Base-by-base conservation (phyloP, 1,284 basidiomycete genomes). In the Pascua guehoae region DNA sequence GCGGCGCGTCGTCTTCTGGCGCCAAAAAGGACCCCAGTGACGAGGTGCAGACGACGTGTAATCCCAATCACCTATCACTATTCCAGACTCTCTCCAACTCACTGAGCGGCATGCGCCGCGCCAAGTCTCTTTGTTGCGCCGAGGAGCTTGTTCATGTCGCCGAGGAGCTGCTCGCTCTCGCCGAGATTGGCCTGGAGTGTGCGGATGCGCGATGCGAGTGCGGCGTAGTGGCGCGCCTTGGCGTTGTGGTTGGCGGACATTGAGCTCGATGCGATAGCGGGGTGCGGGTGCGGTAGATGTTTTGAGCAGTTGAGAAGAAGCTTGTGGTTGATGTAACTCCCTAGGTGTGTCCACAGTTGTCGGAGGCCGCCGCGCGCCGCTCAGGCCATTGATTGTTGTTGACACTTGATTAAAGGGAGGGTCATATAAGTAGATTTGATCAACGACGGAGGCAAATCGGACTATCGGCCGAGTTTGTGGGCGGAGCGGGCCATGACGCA, bases 211-310 rank as follows among this genome's bases (percentile, higher is more conserved):
- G 70, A 68, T 0, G 74, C 62, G 37, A 78, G 67, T 17, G 73
- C 70, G 36, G 69, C 66, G 55, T 76, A 76, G 58, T 78, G 75
- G 36, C 76, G 58, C 24, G 70, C 62, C 61, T 78, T 78, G 50
- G 66, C 46, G 49, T 59, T 62, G 40, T 61, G 66, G 54, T 54
- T 47, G 15, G 60, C 57, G 5, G 69, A 70, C 63, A 68, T 67
- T 14, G 41, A 32, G 50, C 16, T 67, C 11, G 39, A 12, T 41
- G 12, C 16, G 37, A 14, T 8, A 37, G 39, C 15, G n/a, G n/a
- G n/a, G 18, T 10, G 37, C 36, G 47, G n/a, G n/a, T n/a, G n/a
- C n/a, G 24, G 24, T 32, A 32, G 24, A 32, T 32, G 24, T 32
- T 32, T 32, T 32, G 24, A 7, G 47, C 2, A 18, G 14, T 18